A percentile compares a stretch with the other conserved stretches of the same genome.
Conservation (phyloP, 2,329 filamentous ascomycete genomes). For the Coniella lustricola region DNA sequence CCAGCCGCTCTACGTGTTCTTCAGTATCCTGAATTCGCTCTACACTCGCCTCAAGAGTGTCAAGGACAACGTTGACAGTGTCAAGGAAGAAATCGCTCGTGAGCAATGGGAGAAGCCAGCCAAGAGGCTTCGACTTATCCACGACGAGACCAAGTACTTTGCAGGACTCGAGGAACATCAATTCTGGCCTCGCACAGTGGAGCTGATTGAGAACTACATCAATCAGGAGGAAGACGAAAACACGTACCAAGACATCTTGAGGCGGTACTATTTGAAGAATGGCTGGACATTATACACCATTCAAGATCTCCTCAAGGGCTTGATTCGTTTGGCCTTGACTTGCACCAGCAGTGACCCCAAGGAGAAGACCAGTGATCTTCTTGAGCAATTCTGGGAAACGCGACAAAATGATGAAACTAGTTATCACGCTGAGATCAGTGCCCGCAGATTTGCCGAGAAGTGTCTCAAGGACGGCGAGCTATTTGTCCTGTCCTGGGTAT, state of each 20-base stretch:
- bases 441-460: slow-evolving; percentile 87
- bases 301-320: slow-evolving; percentile 75
- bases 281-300: slow-evolving; percentile 94
- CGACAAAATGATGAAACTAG: slow-evolving; percentile 79
- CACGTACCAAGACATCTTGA: slow-evolving; percentile 82
- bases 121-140: slow-evolving; percentile 73
- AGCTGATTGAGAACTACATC: slow-evolving; percentile 81
- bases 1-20: slow-evolving; percentile 86
- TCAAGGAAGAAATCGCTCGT: slow-evolving; percentile 65
- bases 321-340: slow-evolving; percentile 73
- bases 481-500: slow-evolving; percentile 85
- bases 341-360: slow-evolving; percentile 82
- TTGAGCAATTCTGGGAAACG: slow-evolving; percentile 77
- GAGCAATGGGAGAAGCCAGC: slow-evolving; percentile 73
- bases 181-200: slow-evolving; percentile 80
- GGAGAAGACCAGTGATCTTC: slow-evolving; percentile 88
- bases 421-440: slow-evolving; percentile 81
- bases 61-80: slow-evolving; percentile 70
- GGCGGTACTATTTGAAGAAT: slow-evolving; percentile 82
- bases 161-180: slow-evolving; percentile 54
- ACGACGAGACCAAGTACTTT: slow-evolving; percentile 75
- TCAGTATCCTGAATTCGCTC: slow-evolving; percentile 86
- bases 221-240: slow-evolving; percentile 68
- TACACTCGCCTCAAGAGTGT: slow-evolving; percentile 78
- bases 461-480: slow-evolving; percentile 88